phyloP scores from a whole-genome alignment of 2,329 filamentous ascomycete genomes.

The Pseudocercospora fuligena region DNA sequence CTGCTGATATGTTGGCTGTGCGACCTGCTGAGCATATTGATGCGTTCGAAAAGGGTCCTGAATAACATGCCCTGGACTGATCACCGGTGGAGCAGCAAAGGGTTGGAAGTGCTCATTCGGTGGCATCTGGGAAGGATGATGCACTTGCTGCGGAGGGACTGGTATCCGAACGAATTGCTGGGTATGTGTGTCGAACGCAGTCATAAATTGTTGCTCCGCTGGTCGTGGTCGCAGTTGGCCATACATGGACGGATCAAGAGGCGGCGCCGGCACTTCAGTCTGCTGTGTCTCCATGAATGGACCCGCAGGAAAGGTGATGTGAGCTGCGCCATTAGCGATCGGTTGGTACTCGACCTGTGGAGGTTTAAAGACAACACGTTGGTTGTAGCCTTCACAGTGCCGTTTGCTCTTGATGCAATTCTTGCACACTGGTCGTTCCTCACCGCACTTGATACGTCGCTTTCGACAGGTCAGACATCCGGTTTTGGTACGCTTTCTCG shows the following conservation, averaged over 20 bases:
- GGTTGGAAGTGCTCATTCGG: conserved; percentile 11
- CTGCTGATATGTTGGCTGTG: background rate
- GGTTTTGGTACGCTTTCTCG: conserved; percentile 79
- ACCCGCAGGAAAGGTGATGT: conserved; percentile 44
- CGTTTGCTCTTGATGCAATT: conserved; percentile 89
- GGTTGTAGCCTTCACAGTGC: conserved; percentile 81
- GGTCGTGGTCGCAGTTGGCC: conserved; percentile 25
- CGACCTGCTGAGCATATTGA: background rate
- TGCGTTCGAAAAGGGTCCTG: conserved; percentile 14
- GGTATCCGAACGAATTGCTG: conserved; percentile 23
- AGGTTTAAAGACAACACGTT: conserved; percentile 79
- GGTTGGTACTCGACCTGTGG: conserved; percentile 64
- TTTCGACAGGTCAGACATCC: conserved; percentile 92
- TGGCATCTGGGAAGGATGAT: conserved; percentile 5
- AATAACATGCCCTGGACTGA: conserved; percentile 20
- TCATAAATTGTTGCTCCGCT: conserved; percentile 18
- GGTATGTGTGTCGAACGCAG: conserved; percentile 17
- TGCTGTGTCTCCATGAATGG: conserved; percentile 14
- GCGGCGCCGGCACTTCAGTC: background rate
- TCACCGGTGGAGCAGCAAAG: background rate
- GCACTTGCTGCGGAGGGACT: conserved; percentile 17
- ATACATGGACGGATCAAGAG: conserved; percentile 17
- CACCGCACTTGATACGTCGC: conserved; percentile 95
- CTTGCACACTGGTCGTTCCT: conserved; percentile 78
- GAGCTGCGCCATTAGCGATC: conserved; percentile 48